Percentiles rank a stretch among this genome's conserved stretches.
phyloP scores from a whole-genome alignment of 768 basidiomycete genomes.

The Galerina sulciceps region DNA sequence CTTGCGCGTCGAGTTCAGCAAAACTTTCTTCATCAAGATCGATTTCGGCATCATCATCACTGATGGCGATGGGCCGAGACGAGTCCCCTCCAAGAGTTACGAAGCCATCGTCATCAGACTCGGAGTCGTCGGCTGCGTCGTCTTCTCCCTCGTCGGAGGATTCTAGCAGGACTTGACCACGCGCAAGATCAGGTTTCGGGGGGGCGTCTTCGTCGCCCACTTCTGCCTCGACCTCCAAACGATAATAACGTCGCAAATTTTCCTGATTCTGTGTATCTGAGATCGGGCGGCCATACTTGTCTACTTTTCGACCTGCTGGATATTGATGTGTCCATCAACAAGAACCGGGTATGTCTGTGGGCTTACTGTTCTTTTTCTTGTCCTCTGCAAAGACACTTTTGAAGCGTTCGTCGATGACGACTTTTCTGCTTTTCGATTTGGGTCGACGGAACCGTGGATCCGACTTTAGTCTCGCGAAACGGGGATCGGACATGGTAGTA shows the following conservation, averaged over 20 bases:
- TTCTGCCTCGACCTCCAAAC: constrained; percentile 56
- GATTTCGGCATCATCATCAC: constrained; percentile 58
- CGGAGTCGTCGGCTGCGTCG: constrained; percentile 33
- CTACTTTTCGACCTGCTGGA: constrained; percentile 60
- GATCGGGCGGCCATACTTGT: constrained; percentile 87
- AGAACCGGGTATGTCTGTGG: background rate
- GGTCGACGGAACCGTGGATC: constrained; percentile 93
- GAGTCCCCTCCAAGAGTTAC: constrained; percentile 54
- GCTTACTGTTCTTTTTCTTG: constrained; percentile 40
- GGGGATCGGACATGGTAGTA: constrained; percentile 71
- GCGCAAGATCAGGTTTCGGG: constrained; percentile 76
- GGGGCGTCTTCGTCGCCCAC: constrained; percentile 37
- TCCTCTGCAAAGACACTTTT: constrained; percentile 68
- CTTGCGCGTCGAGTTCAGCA: constrained; percentile 76
- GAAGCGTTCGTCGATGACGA: constrained; percentile 92
- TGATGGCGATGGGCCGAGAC: constrained; percentile 43
- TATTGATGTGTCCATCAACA: constrained; percentile 4
- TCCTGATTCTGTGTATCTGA: constrained; percentile 74
- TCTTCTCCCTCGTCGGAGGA: constrained; percentile 80
- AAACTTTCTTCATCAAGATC: constrained; percentile 81
- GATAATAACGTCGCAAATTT: constrained; percentile 81
- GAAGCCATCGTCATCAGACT: constrained; percentile 52
- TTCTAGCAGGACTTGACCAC: constrained; percentile 85
- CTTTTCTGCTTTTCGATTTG: constrained; percentile 78
- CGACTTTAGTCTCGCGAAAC: constrained; percentile 84